These are phyloP conservation scores for Eimeria sp. DNA, from an alignment of 169 alveolate species.

Conservation along the genomic window DNA sequence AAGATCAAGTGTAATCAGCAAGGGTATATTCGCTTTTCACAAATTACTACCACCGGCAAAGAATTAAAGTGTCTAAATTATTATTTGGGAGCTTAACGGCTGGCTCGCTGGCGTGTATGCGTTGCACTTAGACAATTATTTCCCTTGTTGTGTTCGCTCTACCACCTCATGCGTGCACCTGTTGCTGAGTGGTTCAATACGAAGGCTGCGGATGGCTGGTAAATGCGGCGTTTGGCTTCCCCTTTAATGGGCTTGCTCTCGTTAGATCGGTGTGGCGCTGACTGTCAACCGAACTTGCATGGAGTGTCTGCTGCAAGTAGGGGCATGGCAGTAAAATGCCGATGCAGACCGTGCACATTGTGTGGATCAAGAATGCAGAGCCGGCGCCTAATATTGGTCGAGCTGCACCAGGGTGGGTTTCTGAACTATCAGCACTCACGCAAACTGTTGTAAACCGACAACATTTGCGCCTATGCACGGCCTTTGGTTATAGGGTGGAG, in stretches of 20 bases:
- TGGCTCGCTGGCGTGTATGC: neutral
- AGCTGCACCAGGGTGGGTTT: neutral
- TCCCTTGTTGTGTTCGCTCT: neutral
- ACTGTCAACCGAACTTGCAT: neutral
- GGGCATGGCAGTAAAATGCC: neutral
- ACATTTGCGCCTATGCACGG: neutral
- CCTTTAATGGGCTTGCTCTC: neutral
- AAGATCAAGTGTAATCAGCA: neutral
- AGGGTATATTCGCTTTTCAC: neutral
- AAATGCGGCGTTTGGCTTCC: neutral
- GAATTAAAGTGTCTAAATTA: neutral
- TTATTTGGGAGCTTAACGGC: neutral
- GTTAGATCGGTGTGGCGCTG: neutral
- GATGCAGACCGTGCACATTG: no score
- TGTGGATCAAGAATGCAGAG: neutral
- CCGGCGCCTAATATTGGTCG: no score
- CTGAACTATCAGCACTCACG: neutral
- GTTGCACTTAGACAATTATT: neutral
- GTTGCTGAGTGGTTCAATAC: neutral
- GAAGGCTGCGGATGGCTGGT: neutral
- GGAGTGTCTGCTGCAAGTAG: neutral
- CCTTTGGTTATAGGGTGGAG: neutral
- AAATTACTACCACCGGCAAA: no score
- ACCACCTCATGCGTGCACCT: neutral
- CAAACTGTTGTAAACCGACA: neutral